These are phyloP conservation scores for Sporothrix inflata DNA, from an alignment of 2,329 filamentous ascomycete species.

Conservation along the genomic window DNA sequence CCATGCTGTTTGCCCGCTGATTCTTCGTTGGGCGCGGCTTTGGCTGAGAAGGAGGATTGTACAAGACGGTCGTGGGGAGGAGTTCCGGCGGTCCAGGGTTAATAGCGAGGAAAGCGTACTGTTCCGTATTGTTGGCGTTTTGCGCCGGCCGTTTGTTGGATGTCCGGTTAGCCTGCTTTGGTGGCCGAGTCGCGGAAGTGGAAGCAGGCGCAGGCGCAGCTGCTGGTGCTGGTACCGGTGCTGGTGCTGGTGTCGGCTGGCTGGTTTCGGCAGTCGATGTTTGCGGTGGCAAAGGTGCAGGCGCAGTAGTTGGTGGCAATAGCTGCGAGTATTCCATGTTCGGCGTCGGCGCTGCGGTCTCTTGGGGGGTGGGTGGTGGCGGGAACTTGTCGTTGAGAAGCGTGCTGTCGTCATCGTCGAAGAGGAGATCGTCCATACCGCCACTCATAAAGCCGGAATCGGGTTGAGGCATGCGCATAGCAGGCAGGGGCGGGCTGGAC, in stretches of 20 bases:
- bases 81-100: constrained; percentile 50
- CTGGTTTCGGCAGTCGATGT: neutral
- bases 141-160: constrained; percentile 32
- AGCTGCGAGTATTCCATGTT: constrained; percentile 20
- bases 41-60: constrained; percentile 42
- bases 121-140: constrained; percentile 34
- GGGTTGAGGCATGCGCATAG: constrained; percentile 62
- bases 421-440: constrained; percentile 65
- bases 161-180: constrained; percentile 38
- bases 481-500: constrained; percentile 78
- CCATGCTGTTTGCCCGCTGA: constrained; percentile 21
- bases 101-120: constrained; percentile 47
- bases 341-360: constrained; percentile 24
- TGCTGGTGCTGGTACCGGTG: neutral
- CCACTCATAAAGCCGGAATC: constrained; percentile 88
- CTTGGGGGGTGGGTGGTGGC: constrained; percentile 24
- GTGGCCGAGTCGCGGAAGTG: neutral
- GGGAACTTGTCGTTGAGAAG: constrained; percentile 34
- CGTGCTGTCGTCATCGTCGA: constrained; percentile 59
- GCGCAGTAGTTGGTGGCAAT: neutral
- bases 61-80: constrained; percentile 48
- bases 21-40: constrained; percentile 27
- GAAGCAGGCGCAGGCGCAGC: neutral
- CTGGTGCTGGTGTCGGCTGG: neutral
- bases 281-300: neutral